Conservation (phyloP, 2,329 filamentous ascomycete species). For the Colletotrichum incanum region DNA sequence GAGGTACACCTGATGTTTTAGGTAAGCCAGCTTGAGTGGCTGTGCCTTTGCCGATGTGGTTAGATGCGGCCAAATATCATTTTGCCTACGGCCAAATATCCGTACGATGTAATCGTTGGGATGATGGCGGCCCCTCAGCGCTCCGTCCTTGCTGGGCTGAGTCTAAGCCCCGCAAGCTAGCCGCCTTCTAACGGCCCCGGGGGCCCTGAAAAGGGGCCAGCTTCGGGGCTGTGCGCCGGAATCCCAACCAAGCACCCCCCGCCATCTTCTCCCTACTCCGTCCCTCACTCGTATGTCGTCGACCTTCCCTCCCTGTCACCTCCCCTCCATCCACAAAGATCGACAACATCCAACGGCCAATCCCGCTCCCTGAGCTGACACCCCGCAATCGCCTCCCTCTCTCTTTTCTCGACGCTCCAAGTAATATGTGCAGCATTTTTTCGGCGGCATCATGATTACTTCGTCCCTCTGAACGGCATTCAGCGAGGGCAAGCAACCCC, state of each 20-base stretch:
- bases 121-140: neutral
- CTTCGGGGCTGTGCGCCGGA: neutral
- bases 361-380: neutral
- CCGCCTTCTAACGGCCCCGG: neutral
- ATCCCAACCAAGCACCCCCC: neutral
- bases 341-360: neutral
- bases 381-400: neutral
- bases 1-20: too few relatives aligned
- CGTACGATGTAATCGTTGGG: too few relatives aligned
- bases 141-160: neutral
- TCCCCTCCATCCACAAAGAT: constrained; percentile 6
- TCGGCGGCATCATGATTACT: neutral
- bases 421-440: neutral
- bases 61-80: too few relatives aligned
- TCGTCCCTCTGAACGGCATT: neutral
- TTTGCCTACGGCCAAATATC: too few relatives aligned
- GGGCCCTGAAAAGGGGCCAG: neutral
- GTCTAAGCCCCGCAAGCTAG: neutral
- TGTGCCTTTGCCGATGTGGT: too few relatives aligned
- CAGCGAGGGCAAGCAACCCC: neutral
- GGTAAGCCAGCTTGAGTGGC: too few relatives aligned
- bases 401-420: neutral
- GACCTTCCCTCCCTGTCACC: too few relatives aligned
- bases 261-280: neutral
- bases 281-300: too few relatives aligned